A percentile compares a stretch with the other conserved stretches of the same genome.
phyloP scores from a whole-genome alignment of 2,329 filamentous ascomycete species.

The Aspergillus fumigatiaffinis region DNA sequence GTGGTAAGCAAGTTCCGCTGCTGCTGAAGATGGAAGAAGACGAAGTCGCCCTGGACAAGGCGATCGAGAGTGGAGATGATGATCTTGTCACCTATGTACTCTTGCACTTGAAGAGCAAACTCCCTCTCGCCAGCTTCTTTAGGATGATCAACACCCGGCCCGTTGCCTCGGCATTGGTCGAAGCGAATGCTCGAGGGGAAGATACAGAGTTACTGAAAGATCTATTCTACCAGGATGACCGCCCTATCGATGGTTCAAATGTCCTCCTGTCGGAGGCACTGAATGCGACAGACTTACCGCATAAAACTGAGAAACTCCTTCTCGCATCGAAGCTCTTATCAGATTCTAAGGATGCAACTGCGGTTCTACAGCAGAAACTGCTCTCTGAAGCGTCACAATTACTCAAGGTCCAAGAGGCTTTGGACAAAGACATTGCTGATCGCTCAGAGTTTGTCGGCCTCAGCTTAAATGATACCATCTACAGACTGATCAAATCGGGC shows the following conservation, averaged over 20 bases:
- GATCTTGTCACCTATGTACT: slow-evolving; percentile 90
- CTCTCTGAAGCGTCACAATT: slow-evolving; percentile 77
- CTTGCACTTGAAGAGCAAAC: slow-evolving; percentile 80
- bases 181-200: slow-evolving; percentile 74
- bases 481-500: slow-evolving; percentile 76
- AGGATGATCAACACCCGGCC: slow-evolving; percentile 81
- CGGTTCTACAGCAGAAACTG: slow-evolving; percentile 63
- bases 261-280: slow-evolving; percentile 84
- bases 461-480: slow-evolving; percentile 86
- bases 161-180: slow-evolving; percentile 82
- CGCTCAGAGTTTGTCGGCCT: slow-evolving; percentile 68
- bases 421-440: slow-evolving; percentile 75
- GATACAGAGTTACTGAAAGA: slow-evolving; percentile 85
- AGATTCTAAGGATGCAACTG: slow-evolving; percentile 72
- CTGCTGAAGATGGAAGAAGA: slow-evolving; percentile 95
- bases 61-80: slow-evolving; percentile 90
- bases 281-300: slow-evolving; percentile 63
- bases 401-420: slow-evolving; percentile 77
- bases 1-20: slow-evolving; percentile 92
- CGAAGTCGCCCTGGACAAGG: slow-evolving; percentile 90
- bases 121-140: slow-evolving; percentile 89
- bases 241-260: slow-evolving; percentile 79
- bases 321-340: slow-evolving; percentile 76
- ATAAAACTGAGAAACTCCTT: slow-evolving; percentile 80
- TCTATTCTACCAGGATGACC: slow-evolving; percentile 95